A percentile compares a stretch with the other conserved stretches of the same genome.
These are phyloP conservation scores for Aegilops umbellulata DNA, from an alignment of 176 grass and related monocot genomes.

Conservation along the genomic window DNA sequence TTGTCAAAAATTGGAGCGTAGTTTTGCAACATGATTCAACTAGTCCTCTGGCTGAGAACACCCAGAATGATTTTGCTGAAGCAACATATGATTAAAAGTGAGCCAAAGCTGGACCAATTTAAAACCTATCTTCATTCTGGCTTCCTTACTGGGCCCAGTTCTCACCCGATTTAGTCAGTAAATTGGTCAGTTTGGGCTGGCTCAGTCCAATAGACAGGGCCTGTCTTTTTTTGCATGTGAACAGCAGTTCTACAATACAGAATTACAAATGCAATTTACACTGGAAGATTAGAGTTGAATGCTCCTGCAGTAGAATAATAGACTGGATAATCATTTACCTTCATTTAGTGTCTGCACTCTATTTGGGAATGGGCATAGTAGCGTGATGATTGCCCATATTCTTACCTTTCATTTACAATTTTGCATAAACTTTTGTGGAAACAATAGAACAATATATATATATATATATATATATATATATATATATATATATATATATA, in stretches of 20 bases:
- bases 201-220: neutral
- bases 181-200: neutral
- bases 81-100: neutral
- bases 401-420: neutral
- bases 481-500: no score
- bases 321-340: neutral
- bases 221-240: neutral
- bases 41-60: neutral
- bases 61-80: neutral
- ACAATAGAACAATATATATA: neutral
- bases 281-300: neutral
- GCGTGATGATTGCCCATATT: neutral
- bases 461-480: no score
- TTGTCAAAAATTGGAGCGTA: neutral
- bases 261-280: neutral
- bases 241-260: neutral
- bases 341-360: constrained; percentile 17
- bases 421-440: neutral
- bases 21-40: constrained; percentile 1
- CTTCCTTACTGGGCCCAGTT: neutral
- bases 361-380: neutral
- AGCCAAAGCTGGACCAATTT: neutral
- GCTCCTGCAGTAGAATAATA: neutral
- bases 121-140: neutral
- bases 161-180: neutral